These are phyloP conservation scores for Cercospora zeina DNA, from an alignment of 2,329 filamentous ascomycete genomes.

Conservation along the genomic window DNA sequence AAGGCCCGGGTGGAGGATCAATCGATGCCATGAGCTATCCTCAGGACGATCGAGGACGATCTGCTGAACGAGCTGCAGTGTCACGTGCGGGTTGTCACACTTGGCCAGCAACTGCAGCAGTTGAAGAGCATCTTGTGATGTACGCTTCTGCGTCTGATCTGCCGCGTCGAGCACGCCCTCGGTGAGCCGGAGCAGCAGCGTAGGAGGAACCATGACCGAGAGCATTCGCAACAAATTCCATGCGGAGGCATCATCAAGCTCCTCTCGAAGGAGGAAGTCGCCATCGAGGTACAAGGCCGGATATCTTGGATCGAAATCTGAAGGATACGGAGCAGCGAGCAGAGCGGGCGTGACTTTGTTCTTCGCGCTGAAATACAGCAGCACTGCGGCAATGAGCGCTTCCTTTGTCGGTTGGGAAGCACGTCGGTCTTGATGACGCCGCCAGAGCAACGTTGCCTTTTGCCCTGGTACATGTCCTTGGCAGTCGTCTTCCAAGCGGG, in stretches of 20 bases:
- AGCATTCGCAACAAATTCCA: slow-evolving; percentile 11
- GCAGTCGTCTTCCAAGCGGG: neutral
- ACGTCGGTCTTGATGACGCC: neutral
- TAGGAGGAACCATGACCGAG: slow-evolving; percentile 18
- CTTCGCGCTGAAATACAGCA: slow-evolving; percentile 39
- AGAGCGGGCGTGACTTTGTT: slow-evolving; percentile 27
- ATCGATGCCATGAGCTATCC: slow-evolving; percentile 48
- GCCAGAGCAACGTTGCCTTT: neutral
- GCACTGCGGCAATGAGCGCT: slow-evolving; percentile 38
- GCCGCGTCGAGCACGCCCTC: slow-evolving; percentile 9
- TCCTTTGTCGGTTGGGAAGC: slow-evolving; percentile 33
- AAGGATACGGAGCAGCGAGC: slow-evolving; percentile 36
- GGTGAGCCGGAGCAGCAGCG: slow-evolving; percentile 21
- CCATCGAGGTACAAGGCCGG: slow-evolving; percentile 41
- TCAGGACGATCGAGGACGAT: slow-evolving; percentile 29
- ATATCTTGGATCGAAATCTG: slow-evolving; percentile 34
- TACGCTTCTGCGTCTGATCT: slow-evolving; percentile 1
- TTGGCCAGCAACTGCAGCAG: slow-evolving; percentile 19
- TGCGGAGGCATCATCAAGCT: slow-evolving; percentile 10
- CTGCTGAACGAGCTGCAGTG: slow-evolving; percentile 19
- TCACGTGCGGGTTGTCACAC: slow-evolving; percentile 21
- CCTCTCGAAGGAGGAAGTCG: slow-evolving; percentile 34
- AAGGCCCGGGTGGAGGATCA: slow-evolving; percentile 39
- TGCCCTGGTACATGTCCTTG: neutral
- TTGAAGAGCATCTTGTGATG: slow-evolving; percentile 15